A percentile compares a stretch with the other conserved stretches of the same genome.
phyloP scores from a whole-genome alignment of 441 rosid genomes.

The Geranium incanum region DNA sequence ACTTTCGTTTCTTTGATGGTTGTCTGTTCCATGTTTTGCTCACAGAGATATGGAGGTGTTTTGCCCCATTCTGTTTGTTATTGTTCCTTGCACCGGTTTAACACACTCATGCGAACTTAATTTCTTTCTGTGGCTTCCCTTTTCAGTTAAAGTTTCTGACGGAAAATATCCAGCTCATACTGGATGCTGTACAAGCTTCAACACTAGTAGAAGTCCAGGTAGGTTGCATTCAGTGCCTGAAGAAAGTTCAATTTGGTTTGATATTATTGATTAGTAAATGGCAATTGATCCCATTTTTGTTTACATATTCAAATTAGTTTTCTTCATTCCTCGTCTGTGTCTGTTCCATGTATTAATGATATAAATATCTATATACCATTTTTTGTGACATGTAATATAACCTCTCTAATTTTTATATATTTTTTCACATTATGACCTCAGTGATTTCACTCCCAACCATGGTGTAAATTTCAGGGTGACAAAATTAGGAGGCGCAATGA shows the following conservation, averaged over 20 bases:
- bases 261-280: background rate
- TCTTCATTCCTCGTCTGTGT: background rate
- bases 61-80: background rate
- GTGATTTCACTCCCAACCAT: background rate
- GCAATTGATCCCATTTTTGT: background rate
- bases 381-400: background rate
- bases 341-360: background rate
- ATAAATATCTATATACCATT: background rate
- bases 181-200: slow-evolving; percentile 17
- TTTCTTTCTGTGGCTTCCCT: slow-evolving; percentile 7
- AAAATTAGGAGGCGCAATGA: slow-evolving; percentile 21
- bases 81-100: background rate
- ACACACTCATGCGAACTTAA: background rate
- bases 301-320: slow-evolving; percentile 6
- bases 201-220: slow-evolving; percentile 25
- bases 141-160: slow-evolving; percentile 15
- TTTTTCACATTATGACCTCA: background rate
- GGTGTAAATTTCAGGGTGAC: slow-evolving; percentile 19
- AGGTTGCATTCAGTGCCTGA: slow-evolving; percentile 15
- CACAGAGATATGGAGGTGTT: background rate
- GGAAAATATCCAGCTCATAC: slow-evolving; percentile 11
- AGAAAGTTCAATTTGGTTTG: background rate
- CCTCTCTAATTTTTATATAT: background rate
- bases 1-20: background rate
- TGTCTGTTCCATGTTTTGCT: background rate